Conservation (phyloP, 225 moss, liverwort and hornwort species). For the Pseudoscleropodium purum region DNA sequence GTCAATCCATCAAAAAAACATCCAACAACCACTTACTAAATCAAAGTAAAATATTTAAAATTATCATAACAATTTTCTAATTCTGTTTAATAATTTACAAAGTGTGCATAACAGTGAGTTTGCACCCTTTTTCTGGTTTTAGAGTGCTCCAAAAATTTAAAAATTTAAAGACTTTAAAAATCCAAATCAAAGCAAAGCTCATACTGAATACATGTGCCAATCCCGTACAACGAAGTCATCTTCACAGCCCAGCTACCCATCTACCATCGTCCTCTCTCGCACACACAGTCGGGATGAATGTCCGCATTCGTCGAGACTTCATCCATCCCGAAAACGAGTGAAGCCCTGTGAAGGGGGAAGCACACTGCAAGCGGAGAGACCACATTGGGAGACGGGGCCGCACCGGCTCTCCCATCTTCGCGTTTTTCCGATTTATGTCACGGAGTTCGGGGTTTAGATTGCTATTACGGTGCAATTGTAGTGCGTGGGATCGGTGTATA, state of each 20-base stretch:
- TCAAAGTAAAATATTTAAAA: background rate
- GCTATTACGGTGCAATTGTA: background rate
- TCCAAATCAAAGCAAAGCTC: background rate
- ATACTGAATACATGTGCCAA: background rate
- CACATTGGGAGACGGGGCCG: constrained; percentile 10
- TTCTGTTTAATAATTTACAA: background rate
- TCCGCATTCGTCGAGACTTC: background rate
- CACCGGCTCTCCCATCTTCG: constrained; percentile 9
- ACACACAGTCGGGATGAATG: background rate
- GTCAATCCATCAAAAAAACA: background rate
- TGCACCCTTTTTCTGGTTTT: background rate
- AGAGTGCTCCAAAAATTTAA: background rate
- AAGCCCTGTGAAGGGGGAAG: background rate
- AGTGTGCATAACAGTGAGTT: too few species aligned
- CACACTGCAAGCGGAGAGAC: background rate
- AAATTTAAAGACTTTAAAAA: background rate
- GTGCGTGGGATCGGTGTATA: background rate
- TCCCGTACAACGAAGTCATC: background rate
- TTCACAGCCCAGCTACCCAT: background rate
- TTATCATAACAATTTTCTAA: background rate
- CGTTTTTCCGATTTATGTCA: background rate
- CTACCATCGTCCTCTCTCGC: background rate
- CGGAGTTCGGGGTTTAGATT: background rate
- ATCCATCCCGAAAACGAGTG: background rate
- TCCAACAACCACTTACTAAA: background rate